A percentile compares a stretch with the other conserved stretches of the same genome.
Evolutionary conservation across 169 alveolate genomes (phyloP).

Genomic region (Plasmodium coatneyi): DNA sequence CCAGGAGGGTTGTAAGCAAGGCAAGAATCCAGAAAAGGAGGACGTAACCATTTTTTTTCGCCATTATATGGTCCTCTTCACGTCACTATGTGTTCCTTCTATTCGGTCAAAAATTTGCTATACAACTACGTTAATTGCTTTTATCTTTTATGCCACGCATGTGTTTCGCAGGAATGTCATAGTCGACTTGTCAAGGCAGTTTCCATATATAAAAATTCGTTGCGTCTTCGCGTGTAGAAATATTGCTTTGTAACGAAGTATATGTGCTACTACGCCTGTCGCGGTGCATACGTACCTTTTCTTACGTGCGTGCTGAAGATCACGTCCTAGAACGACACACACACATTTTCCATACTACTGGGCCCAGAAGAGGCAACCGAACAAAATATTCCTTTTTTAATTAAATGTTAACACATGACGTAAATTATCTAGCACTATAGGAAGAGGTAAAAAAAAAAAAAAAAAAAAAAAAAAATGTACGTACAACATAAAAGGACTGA

Average conservation of each 20-base stretch:
- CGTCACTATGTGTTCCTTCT: not conserved
- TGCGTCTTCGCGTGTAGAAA: not conserved
- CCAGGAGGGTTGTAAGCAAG: not conserved
- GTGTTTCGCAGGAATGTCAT: not conserved
- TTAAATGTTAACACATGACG: not conserved
- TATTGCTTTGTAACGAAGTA: not conserved
- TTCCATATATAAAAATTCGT: not conserved
- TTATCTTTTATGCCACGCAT: not conserved
- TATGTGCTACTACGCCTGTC: not conserved
- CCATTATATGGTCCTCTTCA: slow-evolving; percentile 7
- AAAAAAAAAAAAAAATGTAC: slow-evolving; percentile 5
- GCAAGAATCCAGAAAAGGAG: slow-evolving; percentile 26
- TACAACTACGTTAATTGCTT: not conserved
- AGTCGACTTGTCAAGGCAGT: not conserved
- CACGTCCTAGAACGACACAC: not conserved
- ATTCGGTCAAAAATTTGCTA: not conserved
- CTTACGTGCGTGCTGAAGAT: not conserved
- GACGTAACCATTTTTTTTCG: not conserved
- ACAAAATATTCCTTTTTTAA: not conserved
- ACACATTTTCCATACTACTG: not conserved
- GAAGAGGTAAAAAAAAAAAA: not conserved
- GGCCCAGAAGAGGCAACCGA: not conserved
- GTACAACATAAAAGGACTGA: not conserved
- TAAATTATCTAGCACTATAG: not conserved
- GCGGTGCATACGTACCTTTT: not conserved